Conservation (phyloP, 2,329 filamentous ascomycete genomes). For the Neonectria ditissima region DNA sequence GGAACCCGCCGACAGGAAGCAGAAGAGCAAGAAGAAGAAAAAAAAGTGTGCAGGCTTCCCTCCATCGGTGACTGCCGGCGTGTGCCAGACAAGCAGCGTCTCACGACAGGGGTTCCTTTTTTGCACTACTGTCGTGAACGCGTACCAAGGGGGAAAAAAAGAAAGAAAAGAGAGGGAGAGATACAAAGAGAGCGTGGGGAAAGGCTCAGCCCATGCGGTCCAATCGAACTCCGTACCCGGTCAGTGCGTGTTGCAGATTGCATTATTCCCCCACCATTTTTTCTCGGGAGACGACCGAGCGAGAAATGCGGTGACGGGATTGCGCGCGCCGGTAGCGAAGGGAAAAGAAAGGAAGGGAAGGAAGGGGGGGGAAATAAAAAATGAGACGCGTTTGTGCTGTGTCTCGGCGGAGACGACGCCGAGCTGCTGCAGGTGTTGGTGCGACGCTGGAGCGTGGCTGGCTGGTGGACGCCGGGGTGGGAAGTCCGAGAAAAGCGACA, state of each 20-base stretch:
- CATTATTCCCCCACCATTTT: background rate
- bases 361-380: too few relatives aligned
- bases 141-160: background rate
- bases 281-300: conserved; percentile 6
- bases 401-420: conserved; percentile 22
- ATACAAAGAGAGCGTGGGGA: background rate
- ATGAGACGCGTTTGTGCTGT: conserved; percentile 2
- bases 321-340: background rate
- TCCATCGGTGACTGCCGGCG: conserved; percentile 9
- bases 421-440: conserved; percentile 13
- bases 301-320: background rate
- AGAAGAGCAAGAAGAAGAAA: conserved; percentile 2
- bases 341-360: background rate
- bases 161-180: background rate
- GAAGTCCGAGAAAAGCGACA: conserved; percentile 12
- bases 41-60: too few relatives aligned
- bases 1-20: background rate
- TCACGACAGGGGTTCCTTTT: conserved; percentile 6
- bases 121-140: background rate
- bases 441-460: background rate
- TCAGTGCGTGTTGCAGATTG: background rate
- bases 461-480: conserved; percentile 2
- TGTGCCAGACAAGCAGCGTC: conserved; percentile 20
- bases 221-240: background rate
- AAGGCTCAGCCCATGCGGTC: background rate